phyloP scores from a whole-genome alignment of 129 eudicot species.

The Artemisia annua region DNA sequence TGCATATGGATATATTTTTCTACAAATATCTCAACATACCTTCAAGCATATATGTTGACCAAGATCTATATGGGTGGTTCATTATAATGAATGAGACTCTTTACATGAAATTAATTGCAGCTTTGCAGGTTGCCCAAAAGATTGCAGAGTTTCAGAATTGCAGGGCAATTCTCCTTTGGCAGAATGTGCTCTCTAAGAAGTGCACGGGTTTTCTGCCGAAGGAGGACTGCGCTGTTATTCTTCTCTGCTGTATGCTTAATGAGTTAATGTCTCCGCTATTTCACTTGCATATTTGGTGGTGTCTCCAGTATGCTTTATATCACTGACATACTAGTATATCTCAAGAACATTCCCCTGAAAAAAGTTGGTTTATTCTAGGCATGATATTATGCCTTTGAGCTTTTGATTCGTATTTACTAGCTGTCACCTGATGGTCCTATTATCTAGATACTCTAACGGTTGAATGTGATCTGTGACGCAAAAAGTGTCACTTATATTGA shows the following conservation, averaged over 20 bases:
- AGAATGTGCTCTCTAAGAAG: slow-evolving; percentile 19
- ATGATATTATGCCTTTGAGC: slow-evolving; percentile 39
- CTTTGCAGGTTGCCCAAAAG: background rate
- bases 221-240: slow-evolving; percentile 61
- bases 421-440: slow-evolving; percentile 25
- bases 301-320: slow-evolving; percentile 29
- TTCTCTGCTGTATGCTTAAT: slow-evolving; percentile 25
- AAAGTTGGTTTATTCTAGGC: slow-evolving; percentile 40
- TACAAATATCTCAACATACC: background rate
- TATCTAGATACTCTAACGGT: slow-evolving; percentile 21
- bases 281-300: slow-evolving; percentile 8
- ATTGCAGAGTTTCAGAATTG: slow-evolving; percentile 6
- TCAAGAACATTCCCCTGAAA: slow-evolving; percentile 42
- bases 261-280: background rate
- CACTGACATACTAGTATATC: slow-evolving; percentile 28
- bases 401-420: slow-evolving; percentile 35
- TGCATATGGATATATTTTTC: background rate
- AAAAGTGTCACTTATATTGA: too few relatives aligned
- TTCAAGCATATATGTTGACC: too few relatives aligned
- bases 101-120: background rate
- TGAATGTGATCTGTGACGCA: too few relatives aligned
- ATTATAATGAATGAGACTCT: too few relatives aligned
- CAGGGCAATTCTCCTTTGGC: slow-evolving; percentile 63
- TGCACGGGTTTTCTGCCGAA: slow-evolving; percentile 41
- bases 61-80: too few relatives aligned